Conservation (phyloP, 371 early-diverging fungal species). For the Fennellomyces sp. region DNA sequence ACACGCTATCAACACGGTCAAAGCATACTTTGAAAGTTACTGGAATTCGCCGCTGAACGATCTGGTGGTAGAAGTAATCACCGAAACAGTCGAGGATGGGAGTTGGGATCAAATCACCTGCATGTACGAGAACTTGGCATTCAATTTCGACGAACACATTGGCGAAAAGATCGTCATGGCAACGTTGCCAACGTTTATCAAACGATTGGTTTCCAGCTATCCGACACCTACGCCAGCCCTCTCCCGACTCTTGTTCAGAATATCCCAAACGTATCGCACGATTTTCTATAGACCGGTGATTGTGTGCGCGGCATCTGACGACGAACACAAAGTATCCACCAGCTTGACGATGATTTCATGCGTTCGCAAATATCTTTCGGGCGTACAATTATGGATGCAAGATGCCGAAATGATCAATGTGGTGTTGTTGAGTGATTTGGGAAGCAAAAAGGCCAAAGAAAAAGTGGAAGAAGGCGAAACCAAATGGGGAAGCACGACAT, state of each 20-base stretch:
- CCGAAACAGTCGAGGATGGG: conserved; percentile 30
- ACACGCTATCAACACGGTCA: conserved; percentile 4
- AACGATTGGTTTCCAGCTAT: conserved; percentile 24
- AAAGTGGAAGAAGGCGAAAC: conserved; percentile 2
- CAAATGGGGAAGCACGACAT: conserved; percentile 62
- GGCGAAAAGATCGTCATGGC: conserved; percentile 32
- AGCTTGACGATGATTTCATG: conserved; percentile 49
- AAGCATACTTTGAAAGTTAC: conserved; percentile 34
- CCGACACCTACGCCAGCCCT: conserved; percentile 33
- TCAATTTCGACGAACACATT: conserved; percentile 28
- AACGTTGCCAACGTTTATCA: conserved; percentile 38
- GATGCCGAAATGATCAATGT: conserved; percentile 69
- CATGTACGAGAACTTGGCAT: conserved; percentile 33
- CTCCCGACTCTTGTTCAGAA: conserved; percentile 37
- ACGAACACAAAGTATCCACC: conserved; percentile 48
- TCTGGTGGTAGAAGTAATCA: conserved; percentile 27
- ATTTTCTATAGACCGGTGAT: conserved; percentile 62
- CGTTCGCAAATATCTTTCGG: conserved; percentile 52
- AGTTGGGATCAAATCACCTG: conserved; percentile 19
- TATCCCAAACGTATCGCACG: conserved; percentile 41
- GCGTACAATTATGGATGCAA: conserved; percentile 68
- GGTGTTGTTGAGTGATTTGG: conserved; percentile 61
- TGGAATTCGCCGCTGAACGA: conserved; percentile 47
- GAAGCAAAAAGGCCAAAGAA: conserved; percentile 18
- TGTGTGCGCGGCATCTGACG: conserved; percentile 62